Conservation (phyloP, 139 green algal species). For the Chlorella vulgaris region DNA sequence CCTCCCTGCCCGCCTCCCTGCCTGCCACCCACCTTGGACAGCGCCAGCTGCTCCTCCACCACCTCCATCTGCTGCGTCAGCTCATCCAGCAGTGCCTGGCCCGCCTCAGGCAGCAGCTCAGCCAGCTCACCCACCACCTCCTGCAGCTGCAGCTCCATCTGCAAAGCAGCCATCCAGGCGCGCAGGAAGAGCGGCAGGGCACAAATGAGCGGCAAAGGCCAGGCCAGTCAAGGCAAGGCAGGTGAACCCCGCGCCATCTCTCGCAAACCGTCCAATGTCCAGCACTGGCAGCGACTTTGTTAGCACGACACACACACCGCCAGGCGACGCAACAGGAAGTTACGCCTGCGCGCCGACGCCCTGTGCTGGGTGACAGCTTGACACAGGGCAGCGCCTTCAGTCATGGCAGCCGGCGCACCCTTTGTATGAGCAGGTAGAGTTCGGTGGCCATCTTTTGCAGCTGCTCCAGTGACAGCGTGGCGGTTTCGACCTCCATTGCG, state of each 20-base stretch:
- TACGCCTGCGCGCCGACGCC: no score
- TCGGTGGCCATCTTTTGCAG: slow-evolving; percentile 26
- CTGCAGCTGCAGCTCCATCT: slow-evolving; percentile 40
- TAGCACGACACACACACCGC: neutral
- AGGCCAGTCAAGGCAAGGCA: neutral
- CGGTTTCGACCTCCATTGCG: slow-evolving; percentile 21
- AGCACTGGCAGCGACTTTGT: no score
- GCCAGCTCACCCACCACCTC: slow-evolving; percentile 31
- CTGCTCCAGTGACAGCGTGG: slow-evolving; percentile 25
- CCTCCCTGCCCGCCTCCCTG: no score
- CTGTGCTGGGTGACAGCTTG: no score
- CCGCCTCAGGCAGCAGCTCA: slow-evolving; percentile 24
- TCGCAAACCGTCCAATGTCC: no score
- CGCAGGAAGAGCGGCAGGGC: neutral
- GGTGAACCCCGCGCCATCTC: no score
- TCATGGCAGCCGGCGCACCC: neutral
- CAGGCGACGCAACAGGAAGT: no score
- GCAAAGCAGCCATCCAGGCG: neutral
- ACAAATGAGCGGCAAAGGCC: neutral
- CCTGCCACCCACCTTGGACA: slow-evolving; percentile 1
- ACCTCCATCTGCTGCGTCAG: neutral
- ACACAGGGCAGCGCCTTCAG: neutral
- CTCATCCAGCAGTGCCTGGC: neutral
- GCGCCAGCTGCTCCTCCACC: slow-evolving; percentile 23
- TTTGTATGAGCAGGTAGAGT: slow-evolving; percentile 34